These are phyloP conservation scores for Beauveria rudraprayagi DNA, from an alignment of 2,329 filamentous ascomycete genomes.

Conservation along the genomic window DNA sequence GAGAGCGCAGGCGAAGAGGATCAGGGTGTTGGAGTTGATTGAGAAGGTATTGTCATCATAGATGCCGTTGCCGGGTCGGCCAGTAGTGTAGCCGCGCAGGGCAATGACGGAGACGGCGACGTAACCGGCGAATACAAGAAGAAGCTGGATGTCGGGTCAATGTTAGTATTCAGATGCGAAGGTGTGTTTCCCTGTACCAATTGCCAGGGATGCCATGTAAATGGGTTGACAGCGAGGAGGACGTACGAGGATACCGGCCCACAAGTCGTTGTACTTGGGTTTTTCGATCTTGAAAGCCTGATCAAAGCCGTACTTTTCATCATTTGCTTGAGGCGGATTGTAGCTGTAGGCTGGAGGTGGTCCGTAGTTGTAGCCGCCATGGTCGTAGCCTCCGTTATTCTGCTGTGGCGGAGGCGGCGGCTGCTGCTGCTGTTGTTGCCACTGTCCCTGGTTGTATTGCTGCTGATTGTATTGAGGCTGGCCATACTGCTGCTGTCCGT, in stretches of 20 bases:
- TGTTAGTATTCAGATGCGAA: background rate
- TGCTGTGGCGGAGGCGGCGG: conserved; percentile 20
- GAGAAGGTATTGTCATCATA: conserved; percentile 62
- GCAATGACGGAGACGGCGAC: conserved; percentile 67
- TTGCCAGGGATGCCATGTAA: no score
- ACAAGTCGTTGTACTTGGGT: conserved; percentile 85
- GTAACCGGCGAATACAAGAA: conserved; percentile 65
- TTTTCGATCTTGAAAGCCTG: conserved; percentile 73
- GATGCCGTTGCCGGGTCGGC: conserved; percentile 62
- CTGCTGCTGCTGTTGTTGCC: conserved; percentile 21
- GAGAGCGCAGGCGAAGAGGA: conserved; percentile 76
- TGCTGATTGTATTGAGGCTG: conserved; percentile 16
- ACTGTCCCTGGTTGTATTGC: conserved; percentile 15
- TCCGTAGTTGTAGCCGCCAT: conserved; percentile 20
- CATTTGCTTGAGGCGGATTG: conserved; percentile 28
- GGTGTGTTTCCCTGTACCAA: background rate
- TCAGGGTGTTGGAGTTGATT: conserved; percentile 75
- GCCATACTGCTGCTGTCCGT: conserved; percentile 12
- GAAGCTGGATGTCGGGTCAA: conserved; percentile 40
- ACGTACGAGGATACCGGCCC: conserved; percentile 72
- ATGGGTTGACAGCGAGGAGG: background rate
- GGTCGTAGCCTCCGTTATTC: conserved; percentile 15
- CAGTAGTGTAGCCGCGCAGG: conserved; percentile 62
- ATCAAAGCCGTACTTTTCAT: conserved; percentile 56
- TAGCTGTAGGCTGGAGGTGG: conserved; percentile 27